A percentile compares a stretch with the other conserved stretches of the same genome.
Evolutionary conservation across 1,139 yeast genomes (phyloP).

Genomic region (Saccharomycopsis phalli): DNA sequence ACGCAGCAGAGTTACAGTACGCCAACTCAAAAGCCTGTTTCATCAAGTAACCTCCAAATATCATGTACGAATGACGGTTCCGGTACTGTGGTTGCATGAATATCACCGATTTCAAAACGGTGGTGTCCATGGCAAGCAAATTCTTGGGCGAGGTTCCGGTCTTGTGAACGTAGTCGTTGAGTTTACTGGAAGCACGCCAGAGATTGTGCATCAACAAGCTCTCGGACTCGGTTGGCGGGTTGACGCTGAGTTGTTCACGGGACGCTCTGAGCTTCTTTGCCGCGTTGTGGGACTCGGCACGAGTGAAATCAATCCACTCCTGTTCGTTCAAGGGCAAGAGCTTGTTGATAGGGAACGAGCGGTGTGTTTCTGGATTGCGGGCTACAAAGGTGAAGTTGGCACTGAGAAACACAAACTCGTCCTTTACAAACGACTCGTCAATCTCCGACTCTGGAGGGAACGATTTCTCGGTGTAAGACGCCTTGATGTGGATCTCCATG

Average conservation of each 20-base stretch:
- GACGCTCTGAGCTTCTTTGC: slow-evolving; percentile 73
- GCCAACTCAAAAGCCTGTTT: slow-evolving; percentile 91
- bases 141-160: slow-evolving; percentile 34
- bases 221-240: slow-evolving; percentile 68
- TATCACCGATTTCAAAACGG: slow-evolving; percentile 61
- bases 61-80: slow-evolving; percentile 88
- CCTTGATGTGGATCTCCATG: slow-evolving; percentile 90
- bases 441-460: slow-evolving; percentile 37
- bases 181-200: slow-evolving; percentile 54
- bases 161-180: slow-evolving; percentile 22
- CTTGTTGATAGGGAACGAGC: slow-evolving; percentile 76
- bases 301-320: slow-evolving; percentile 75
- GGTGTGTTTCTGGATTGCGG: slow-evolving; percentile 82
- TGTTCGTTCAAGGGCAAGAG: slow-evolving; percentile 62
- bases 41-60: slow-evolving; percentile 86
- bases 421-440: slow-evolving; percentile 33
- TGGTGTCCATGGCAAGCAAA: slow-evolving; percentile 59
- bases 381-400: slow-evolving; percentile 96
- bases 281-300: slow-evolving; percentile 85
- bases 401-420: slow-evolving; percentile 55
- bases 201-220: slow-evolving; percentile 64
- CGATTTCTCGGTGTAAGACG: slow-evolving; percentile 59
- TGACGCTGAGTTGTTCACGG: slow-evolving; percentile 44
- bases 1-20: slow-evolving; percentile 85
- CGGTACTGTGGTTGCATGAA: slow-evolving; percentile 96